Evolutionary conservation across 73 alveolate genomes (phyloP).

Genomic region (Loxodes magnus): DNA sequence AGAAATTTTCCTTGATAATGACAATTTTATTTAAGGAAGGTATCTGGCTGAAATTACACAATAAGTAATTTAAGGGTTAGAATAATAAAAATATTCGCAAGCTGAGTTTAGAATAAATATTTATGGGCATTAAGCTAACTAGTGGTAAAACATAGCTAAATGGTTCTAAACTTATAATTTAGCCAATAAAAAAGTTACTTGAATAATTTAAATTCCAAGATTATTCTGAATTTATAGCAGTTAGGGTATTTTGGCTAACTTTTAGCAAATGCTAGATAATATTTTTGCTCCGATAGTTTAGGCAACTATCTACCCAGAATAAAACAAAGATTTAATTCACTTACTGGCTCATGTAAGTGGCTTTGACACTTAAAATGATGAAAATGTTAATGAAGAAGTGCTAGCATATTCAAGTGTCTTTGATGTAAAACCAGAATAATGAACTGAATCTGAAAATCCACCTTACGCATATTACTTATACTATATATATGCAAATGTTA

Average conservation of each 20-base stretch:
- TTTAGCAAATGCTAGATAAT: slow-evolving; percentile 44
- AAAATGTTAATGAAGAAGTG: no score
- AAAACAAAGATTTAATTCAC: no score
- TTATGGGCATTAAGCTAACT: slow-evolving; percentile 33
- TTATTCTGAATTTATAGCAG: slow-evolving; percentile 36
- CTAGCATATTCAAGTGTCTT: no score
- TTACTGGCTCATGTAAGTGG: no score
- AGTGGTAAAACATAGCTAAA: slow-evolving; percentile 47
- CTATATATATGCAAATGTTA: slow-evolving; percentile 40
- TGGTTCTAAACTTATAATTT: slow-evolving; percentile 37
- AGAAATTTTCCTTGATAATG: slow-evolving; percentile 39
- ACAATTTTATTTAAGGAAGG: slow-evolving; percentile 46
- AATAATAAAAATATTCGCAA: slow-evolving; percentile 24
- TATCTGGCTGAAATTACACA: slow-evolving; percentile 54
- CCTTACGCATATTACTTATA: slow-evolving; percentile 47
- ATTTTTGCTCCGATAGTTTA: slow-evolving; percentile 15
- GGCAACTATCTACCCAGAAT: no score
- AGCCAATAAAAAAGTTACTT: slow-evolving; percentile 31
- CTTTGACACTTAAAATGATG: slow-evolving; percentile 58
- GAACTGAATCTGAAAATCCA: slow-evolving; percentile 32
- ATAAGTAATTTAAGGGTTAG: slow-evolving; percentile 28
- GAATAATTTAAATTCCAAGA: slow-evolving; percentile 62
- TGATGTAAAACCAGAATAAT: no score
- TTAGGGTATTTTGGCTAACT: slow-evolving; percentile 27
- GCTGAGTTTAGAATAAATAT: slow-evolving; percentile 53